Percentiles rank a stretch among this genome's conserved stretches.
These are phyloP conservation scores for Oxytropis ochrocephala DNA, from an alignment of 306 rosid genomes.

Conservation along the genomic window DNA sequence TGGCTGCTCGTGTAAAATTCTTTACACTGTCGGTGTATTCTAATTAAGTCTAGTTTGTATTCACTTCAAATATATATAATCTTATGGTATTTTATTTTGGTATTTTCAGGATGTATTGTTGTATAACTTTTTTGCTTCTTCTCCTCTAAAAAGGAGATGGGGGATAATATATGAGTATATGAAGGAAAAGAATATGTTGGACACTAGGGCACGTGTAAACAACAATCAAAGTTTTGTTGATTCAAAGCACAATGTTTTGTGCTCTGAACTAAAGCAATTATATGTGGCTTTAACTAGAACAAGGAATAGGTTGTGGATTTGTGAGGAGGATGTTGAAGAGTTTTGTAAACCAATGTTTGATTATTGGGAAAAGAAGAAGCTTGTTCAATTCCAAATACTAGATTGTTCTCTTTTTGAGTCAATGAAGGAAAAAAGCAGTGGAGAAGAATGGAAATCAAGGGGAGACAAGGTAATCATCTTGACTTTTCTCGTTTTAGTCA, in stretches of 20 bases:
- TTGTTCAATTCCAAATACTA: slow-evolving; percentile 38
- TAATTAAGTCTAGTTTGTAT: too few relatives aligned
- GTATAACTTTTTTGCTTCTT: slow-evolving; percentile 59
- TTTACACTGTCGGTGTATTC: too few relatives aligned
- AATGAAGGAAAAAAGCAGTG: slow-evolving; percentile 49
- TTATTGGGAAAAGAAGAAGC: slow-evolving; percentile 45
- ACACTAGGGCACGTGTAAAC: neutral
- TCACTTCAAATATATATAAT: neutral
- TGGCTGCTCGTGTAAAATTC: too few relatives aligned
- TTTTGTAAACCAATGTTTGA: slow-evolving; percentile 39
- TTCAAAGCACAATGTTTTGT: slow-evolving; percentile 51
- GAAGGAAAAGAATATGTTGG: slow-evolving; percentile 45
- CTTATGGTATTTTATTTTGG: neutral
- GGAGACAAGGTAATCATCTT: slow-evolving; percentile 35
- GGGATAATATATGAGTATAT: slow-evolving; percentile 47
- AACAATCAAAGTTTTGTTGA: slow-evolving; percentile 25
- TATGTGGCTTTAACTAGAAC: slow-evolving; percentile 64
- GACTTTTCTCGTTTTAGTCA: neutral
- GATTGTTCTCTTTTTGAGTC: slow-evolving; percentile 42
- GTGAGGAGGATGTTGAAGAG: slow-evolving; percentile 31
- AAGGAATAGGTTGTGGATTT: slow-evolving; percentile 54
- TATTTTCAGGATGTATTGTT: slow-evolving; percentile 51
- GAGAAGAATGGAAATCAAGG: slow-evolving; percentile 42
- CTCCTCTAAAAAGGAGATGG: slow-evolving; percentile 50
- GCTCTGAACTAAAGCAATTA: slow-evolving; percentile 63